Evolutionary conservation across 2,329 filamentous ascomycete genomes (phyloP), one percentile per base, ranked within the genome.

Genomic region (Claviceps citrina): DNA sequence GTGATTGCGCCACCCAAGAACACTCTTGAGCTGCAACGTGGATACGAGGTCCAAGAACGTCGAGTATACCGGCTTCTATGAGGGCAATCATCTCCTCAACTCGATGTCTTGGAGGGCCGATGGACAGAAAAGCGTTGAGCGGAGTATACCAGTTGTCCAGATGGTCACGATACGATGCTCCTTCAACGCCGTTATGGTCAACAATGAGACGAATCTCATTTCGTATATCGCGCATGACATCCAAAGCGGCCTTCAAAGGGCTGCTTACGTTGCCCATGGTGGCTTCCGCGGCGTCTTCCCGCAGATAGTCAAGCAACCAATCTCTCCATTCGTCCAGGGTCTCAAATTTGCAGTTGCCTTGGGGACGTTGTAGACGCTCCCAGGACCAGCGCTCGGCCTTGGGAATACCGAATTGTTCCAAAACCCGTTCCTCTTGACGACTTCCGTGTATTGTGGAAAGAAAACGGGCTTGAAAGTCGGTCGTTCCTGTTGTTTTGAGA

Each of bases 41-140:
- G 5, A 40, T 31, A 19, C 33, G 31, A 5, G 41, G 41, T 9
- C 41, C 41, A 27, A 43, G 32, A 16, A 43, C 33, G 4, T 43
- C 41, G 15, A 43, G 26, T 8, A 43, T 19, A 1, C 41, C 37
- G 8, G 32, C 32, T 20, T 43, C 32, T 8, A 43, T 40, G 12
- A 43, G 32, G 9, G 41, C 41, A 12, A 40, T 34, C 41, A 43
- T 40, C 32, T 43, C 36, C 37, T 43, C 41, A 3, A 43, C 32
- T 5, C 41, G 41, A n/a, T 31, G 41, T 25, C 41, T 20, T 1
- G 41, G 41, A 9, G 41, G 41, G 5, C 41, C 41, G 7, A 43
- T 43, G 1, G 41, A 43, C 3, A 40, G 19, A 20, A 39, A 43
- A 1, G 41, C 41, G 20, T 43, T 43, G 25, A 43, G 41, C 5